Evolutionary conservation across 2,329 filamentous ascomycete genomes (phyloP), one percentile per base, ranked within the genome.

Genomic region (Aspergillus floridensis): DNA sequence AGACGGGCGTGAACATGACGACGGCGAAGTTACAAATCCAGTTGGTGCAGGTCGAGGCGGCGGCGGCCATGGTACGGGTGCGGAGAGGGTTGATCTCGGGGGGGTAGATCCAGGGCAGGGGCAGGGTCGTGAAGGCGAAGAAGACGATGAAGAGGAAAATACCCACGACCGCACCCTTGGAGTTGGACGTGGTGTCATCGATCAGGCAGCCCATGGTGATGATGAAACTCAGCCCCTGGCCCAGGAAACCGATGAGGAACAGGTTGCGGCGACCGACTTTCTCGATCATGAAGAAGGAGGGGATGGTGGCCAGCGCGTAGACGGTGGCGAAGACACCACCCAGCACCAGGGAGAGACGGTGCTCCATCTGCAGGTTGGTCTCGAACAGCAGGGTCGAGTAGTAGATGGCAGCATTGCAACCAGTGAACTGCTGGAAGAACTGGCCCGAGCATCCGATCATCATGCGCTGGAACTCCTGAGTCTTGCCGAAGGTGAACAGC

Each of bases 131-230:
- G 0, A 86, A 85, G 12, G 86, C 87, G 63, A 88, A 89, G 62
- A 85, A 86, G 6, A 81, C 81, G 63, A 88, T 89, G 72, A 88
- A 89, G 4, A 84, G 82, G 74, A 89, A 89, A 31, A 89, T 74
- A 58, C 86, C 86, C 1, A 88, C 85, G 7, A 79, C 66, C 19
- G 73, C 73, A 59, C 74, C 74, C 62, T 74, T 73, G 21, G 73
- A 60, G n/a, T 66, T 68, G 16, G 59, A 21, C 8, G 49, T 31
- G 21, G 31, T 69, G 1, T 59, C 55, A 2, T 66, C 59, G 41
- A 74, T 71, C 62, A 76, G 55, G 46, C 74, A 76, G 21, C 63
- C 70, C 24, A 76, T 70, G 6, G 70, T 72, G 49, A 76, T 73
- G 5, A 72, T 60, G 51, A 75, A 71, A 29, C 64, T 65, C 10